These are phyloP conservation scores for Gentiana straminea DNA, from an alignment of 257 asterid species.

Conservation along the genomic window DNA sequence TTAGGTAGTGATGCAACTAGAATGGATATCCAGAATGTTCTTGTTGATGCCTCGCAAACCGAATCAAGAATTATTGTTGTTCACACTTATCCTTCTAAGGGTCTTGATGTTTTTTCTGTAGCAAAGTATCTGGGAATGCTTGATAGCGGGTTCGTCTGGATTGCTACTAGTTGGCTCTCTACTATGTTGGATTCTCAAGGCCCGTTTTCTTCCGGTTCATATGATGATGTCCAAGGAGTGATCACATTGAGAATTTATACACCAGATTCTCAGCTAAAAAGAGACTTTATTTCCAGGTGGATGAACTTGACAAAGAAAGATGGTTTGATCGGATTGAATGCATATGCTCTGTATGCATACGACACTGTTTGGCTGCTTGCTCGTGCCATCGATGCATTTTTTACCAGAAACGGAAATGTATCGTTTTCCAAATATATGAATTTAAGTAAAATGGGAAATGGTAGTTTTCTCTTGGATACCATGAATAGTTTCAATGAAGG, in stretches of 20 bases:
- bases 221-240: conserved; percentile 8
- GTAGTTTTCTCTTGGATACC: no score
- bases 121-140: conserved; percentile 43
- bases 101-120: conserved; percentile 23
- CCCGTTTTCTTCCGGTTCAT: background rate
- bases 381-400: conserved; percentile 6
- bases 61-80: conserved; percentile 46
- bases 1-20: no score
- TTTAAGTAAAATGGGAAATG: no score
- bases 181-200: conserved; percentile 8
- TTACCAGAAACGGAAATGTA: conserved; percentile 37
- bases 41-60: conserved; percentile 24
- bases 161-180: conserved; percentile 54
- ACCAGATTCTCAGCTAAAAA: background rate
- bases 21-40: no score
- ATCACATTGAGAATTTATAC: background rate
- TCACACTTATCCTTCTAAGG: conserved; percentile 32
- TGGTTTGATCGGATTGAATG: conserved; percentile 1
- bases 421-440: background rate
- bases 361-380: conserved; percentile 57
- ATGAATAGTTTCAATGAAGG: no score
- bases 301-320: no score
- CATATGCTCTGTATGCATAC: conserved; percentile 30
- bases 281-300: no score
- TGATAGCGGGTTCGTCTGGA: conserved; percentile 49